Evolutionary conservation across 2,329 filamentous ascomycete genomes (phyloP).

Genomic region (Chaetomiaceae sp.): DNA sequence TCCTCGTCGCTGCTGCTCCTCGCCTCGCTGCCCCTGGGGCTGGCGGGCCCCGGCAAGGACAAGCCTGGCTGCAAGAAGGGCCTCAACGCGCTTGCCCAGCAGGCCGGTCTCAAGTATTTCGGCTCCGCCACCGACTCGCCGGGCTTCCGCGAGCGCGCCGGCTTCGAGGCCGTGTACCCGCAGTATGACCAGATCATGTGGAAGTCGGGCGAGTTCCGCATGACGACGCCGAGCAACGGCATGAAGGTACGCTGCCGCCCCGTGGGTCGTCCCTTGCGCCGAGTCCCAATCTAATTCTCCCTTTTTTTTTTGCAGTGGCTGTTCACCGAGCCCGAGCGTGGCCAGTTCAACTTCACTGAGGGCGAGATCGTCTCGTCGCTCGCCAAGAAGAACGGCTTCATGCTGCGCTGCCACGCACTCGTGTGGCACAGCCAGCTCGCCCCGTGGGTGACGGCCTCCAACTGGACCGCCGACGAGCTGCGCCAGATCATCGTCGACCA

Average conservation of each 20-base stretch:
- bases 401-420: constrained; percentile 54
- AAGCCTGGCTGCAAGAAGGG: constrained; percentile 9
- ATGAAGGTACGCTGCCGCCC: constrained; percentile 37
- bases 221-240: constrained; percentile 55
- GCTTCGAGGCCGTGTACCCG: constrained; percentile 43
- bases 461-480: constrained; percentile 49
- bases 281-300: no score
- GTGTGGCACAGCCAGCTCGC: constrained; percentile 45
- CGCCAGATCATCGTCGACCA: constrained; percentile 46
- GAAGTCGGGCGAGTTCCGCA: constrained; percentile 52
- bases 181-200: constrained; percentile 50
- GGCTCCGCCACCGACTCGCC: constrained; percentile 54
- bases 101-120: constrained; percentile 52
- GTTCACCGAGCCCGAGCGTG: constrained; percentile 51
- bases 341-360: constrained; percentile 54
- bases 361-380: constrained; percentile 46
- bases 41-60: constrained; percentile 13
- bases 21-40: constrained; percentile 10
- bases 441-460: constrained; percentile 38
- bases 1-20: constrained; percentile 17
- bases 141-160: constrained; percentile 37
- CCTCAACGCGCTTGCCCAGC: constrained; percentile 34
- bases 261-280: no score
- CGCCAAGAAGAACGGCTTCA: constrained; percentile 36
- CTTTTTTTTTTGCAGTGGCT: constrained; percentile 44